Evolutionary conservation across 169 alveolate genomes (phyloP), one percentile per base, ranked within the genome.

Genomic region (Plasmodium knowlesi): DNA sequence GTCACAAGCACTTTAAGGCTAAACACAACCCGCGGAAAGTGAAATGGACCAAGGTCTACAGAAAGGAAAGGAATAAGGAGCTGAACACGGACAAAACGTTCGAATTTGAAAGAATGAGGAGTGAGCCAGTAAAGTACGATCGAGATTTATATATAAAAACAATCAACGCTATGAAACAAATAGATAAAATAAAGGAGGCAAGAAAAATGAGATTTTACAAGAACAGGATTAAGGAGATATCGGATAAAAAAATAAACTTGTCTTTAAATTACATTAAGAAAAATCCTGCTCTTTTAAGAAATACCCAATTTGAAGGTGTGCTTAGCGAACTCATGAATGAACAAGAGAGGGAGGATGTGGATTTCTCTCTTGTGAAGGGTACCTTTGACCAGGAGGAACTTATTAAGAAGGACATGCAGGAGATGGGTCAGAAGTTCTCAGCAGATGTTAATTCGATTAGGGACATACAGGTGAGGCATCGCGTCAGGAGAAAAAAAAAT

Each of bases 11-110:
- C 96, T 99, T 99, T 97, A 99, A 99, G 96, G 99, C 99, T 88
- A 98, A 98, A 96, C 99, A 98, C 94, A 99, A 99, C 92, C 99
- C 99, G 6, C 96, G 99, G 76, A 99, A 99, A 96, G 96, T 98
- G 83, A 98, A 97, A 88, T 99, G 99, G 99, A 99, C 99, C 34
- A 99, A 99, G 97, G 99, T 99, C 12, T 98, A 98, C 92, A 95
- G 99, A 90, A 97, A 98, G 83, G 97, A 99, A 57, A 92, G 86
- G 72, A 99, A 99, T 37, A 98, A 99, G 96, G 99, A 99, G 97
- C 96, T 99, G 98, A 96, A 96, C 50, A 96, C 97, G 8, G 99
- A 99, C 94, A 95, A 98, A 34, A 98, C 98, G 25, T 98, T 99
- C 84, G 99, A 98, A 61, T 98, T 98, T 93, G 99, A 99, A 97